These are phyloP conservation scores for Phytophthora brassicae DNA, from an alignment of 352 stramenopile species.

Conservation along the genomic window DNA sequence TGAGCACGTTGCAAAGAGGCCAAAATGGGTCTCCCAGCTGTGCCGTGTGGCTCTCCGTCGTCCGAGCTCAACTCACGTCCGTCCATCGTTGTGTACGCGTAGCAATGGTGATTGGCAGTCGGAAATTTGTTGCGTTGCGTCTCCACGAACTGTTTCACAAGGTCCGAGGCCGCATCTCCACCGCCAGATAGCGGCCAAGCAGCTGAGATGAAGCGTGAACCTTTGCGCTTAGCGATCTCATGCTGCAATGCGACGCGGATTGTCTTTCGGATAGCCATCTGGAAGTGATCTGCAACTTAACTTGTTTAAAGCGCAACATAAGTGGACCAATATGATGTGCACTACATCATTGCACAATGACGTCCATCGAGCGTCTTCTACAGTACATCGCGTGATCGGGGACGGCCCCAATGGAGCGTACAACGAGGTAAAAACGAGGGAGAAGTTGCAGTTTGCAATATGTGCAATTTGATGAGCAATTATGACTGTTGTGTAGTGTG, in stretches of 20 bases:
- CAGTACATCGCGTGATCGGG: slow-evolving; percentile 77
- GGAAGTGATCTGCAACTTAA: slow-evolving; percentile 15
- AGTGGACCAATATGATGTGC: no score
- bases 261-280: slow-evolving; percentile 35
- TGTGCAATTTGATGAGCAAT: not conserved
- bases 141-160: slow-evolving; percentile 53
- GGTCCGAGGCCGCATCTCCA: slow-evolving; percentile 29
- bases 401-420: slow-evolving; percentile 72
- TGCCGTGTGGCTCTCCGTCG: slow-evolving; percentile 76
- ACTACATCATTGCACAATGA: not conserved
- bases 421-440: slow-evolving; percentile 33
- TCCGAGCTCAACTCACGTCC: slow-evolving; percentile 66
- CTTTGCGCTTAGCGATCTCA: slow-evolving; percentile 82
- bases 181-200: slow-evolving; percentile 46
- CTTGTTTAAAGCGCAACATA: not conserved
- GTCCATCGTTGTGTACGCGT: slow-evolving; percentile 58
- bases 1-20: slow-evolving; percentile 53
- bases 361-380: slow-evolving; percentile 55
- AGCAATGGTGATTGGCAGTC: slow-evolving; percentile 74
- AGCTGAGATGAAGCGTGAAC: slow-evolving; percentile 77
- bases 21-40: slow-evolving; percentile 68
- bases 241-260: slow-evolving; percentile 60
- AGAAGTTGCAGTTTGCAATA: not conserved
- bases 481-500: slow-evolving; percentile 38
- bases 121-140: slow-evolving; percentile 49